These are phyloP conservation scores for Heterobasidion irregulare DNA, from an alignment of 1,284 basidiomycete genomes.

Conservation along the genomic window DNA sequence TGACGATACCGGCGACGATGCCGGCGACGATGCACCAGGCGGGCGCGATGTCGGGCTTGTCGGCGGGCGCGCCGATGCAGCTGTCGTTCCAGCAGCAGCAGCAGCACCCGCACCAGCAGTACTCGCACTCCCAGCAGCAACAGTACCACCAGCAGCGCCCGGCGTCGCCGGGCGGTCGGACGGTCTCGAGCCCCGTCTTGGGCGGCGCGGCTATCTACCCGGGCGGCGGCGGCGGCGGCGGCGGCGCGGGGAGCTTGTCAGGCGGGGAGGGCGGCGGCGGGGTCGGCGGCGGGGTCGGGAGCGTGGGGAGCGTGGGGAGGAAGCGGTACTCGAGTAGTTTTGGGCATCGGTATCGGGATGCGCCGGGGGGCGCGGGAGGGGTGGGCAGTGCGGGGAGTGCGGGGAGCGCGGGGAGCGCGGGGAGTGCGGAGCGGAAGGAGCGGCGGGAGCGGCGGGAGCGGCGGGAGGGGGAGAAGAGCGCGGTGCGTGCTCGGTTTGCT, in stretches of 20 bases:
- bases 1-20: background rate
- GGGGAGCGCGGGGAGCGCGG: constrained; percentile 29
- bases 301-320: constrained; percentile 15
- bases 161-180: constrained; percentile 3
- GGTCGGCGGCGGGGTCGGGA: constrained; percentile 12
- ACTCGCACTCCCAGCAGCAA: too few species aligned
- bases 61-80: too few species aligned
- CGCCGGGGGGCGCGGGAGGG: constrained; percentile 32
- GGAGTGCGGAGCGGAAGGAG: constrained; percentile 31
- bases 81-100: too few species aligned
- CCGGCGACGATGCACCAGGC: too few species aligned
- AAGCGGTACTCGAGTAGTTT: constrained; percentile 58
- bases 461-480: constrained; percentile 26
- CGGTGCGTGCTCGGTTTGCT: constrained; percentile 14
- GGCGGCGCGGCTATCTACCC: too few species aligned
- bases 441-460: too few species aligned
- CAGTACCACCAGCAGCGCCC: too few species aligned
- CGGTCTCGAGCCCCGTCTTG: too few species aligned
- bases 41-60: too few species aligned
- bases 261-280: background rate
- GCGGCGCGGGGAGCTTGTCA: background rate
- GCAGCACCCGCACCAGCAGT: too few species aligned
- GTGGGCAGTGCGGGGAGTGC: constrained; percentile 29
- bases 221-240: too few species aligned
- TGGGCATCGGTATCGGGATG: constrained; percentile 48